Conservation (phyloP, 441 rosid species). For the Bocquillonia castaneifolia region DNA sequence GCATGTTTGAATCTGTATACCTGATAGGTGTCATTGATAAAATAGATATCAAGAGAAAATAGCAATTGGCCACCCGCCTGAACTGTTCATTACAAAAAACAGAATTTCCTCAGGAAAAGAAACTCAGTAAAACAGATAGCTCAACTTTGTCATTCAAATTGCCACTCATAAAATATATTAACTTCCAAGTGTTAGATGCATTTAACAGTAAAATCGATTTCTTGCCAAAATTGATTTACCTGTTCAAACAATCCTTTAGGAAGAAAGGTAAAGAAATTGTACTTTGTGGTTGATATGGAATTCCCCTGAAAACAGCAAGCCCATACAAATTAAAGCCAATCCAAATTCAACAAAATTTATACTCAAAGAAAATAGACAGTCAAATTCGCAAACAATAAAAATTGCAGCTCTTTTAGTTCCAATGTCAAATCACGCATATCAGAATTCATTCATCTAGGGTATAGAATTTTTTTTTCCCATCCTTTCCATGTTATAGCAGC, state of each 20-base stretch:
- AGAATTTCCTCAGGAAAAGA: constrained; percentile 34
- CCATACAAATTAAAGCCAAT: constrained; percentile 24
- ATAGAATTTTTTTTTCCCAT: background rate
- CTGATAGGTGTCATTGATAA: constrained; percentile 93
- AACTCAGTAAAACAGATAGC: constrained; percentile 4
- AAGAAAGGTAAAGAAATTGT: constrained; percentile 84
- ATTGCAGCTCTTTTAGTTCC: background rate
- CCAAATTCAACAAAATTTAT: background rate
- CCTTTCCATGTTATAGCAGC: background rate
- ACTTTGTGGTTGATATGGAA: constrained; percentile 92
- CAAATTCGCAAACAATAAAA: background rate
- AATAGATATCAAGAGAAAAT: constrained; percentile 88
- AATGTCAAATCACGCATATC: too few relatives aligned
- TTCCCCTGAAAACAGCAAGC: constrained; percentile 63
- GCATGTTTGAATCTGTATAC: constrained; percentile 33
- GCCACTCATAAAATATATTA: background rate
- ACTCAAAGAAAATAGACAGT: background rate
- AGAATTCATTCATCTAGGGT: too few relatives aligned
- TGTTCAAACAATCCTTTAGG: constrained; percentile 98
- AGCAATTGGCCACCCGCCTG: constrained; percentile 96
- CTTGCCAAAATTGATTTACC: constrained; percentile 39
- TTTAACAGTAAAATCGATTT: background rate
- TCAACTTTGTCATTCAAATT: background rate
- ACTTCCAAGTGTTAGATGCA: background rate
- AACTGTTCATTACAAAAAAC: constrained; percentile 61